Evolutionary conservation across 2,329 filamentous ascomycete genomes (phyloP), one percentile per base, ranked within the genome.

Genomic region (Boeremia lycopersici): DNA sequence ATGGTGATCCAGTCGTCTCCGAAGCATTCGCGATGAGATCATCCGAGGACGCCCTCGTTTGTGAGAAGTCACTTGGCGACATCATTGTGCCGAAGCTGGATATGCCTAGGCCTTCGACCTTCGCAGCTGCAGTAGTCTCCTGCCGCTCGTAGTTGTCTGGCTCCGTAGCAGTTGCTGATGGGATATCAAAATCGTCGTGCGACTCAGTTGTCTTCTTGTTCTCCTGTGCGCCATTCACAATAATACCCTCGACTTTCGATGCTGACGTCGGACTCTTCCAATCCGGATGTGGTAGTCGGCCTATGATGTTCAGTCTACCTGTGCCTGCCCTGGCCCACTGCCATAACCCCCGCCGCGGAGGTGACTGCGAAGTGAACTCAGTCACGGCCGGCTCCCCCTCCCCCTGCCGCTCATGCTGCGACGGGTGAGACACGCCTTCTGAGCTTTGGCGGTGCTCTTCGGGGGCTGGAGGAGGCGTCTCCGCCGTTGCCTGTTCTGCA

Each of bases 391-490:
- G 52, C 25, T 48, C 33, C 0, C 46, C 34, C n/a, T 56, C 53
- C 13, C 43, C 44, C 15, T 54, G 29, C 4, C 48, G 56, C 30
- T 36, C 51, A 64, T 57, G 51, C 60, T 57, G 68, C 49, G 39
- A 54, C 55, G 17, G 70, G 65, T 12, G 70, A 72, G 61, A 61
- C 56, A 34, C 64, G 61, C 48, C 68, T 56, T 59, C 69, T 57
- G 59, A 74, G 70, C 61, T 74, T 74, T 13, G 71, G 70, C 15
- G 72, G 72, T 13, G 68, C 63, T 59, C 71, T 63, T 60, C 70
- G 60, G 33, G 71, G 71, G 38, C 71, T 73, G 53, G 65, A 59
- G 10, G 68, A 58, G 56, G 60, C 60, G 52, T 59, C 62, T 42
- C 43, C 25, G 46, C 63, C 59, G 48, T 55, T 42, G 17, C 45